phyloP scores from a whole-genome alignment of 2,329 filamentous ascomycete genomes.

The Fonsecaea monophora region DNA sequence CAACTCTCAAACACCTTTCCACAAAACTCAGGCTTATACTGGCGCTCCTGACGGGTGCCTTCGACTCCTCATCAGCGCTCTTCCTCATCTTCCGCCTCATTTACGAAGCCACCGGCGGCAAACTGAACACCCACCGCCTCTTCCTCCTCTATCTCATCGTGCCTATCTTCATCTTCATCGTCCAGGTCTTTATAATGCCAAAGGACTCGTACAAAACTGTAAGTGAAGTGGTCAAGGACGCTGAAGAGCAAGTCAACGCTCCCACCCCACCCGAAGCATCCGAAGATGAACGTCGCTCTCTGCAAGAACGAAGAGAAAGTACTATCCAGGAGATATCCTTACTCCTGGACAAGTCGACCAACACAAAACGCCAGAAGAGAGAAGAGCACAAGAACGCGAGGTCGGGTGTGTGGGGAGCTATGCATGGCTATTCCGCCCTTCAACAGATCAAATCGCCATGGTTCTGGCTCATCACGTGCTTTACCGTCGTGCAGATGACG shows the following conservation, averaged over 20 bases:
- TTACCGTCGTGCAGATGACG: constrained; percentile 78
- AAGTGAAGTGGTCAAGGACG: constrained; percentile 78
- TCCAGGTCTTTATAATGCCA: constrained; percentile 76
- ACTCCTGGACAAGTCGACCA: constrained; percentile 70
- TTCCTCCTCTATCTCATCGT: constrained; percentile 76
- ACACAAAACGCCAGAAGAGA: constrained; percentile 64
- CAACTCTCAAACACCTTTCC: constrained; percentile 87
- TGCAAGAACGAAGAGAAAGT: constrained; percentile 61
- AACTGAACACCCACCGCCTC: constrained; percentile 70
- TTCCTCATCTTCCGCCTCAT: constrained; percentile 77
- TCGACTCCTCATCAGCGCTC: constrained; percentile 80
- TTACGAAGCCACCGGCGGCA: constrained; percentile 65
- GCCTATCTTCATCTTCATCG: constrained; percentile 68
- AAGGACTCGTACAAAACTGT: constrained; percentile 81
- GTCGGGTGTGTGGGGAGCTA: constrained; percentile 83
- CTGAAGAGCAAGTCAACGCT: constrained; percentile 59
- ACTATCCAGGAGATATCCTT: constrained; percentile 74
- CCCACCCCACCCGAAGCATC: constrained; percentile 59
- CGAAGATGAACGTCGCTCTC: constrained; percentile 59
- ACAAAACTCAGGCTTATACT: constrained; percentile 75
- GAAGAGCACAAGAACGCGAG: constrained; percentile 72
- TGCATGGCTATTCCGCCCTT: constrained; percentile 74
- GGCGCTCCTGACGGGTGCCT: constrained; percentile 79
- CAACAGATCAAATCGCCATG: constrained; percentile 80
- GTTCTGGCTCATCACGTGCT: constrained; percentile 83